phyloP scores from a whole-genome alignment of 2,329 filamentous ascomycete genomes.

The Celoporthe dispersa region DNA sequence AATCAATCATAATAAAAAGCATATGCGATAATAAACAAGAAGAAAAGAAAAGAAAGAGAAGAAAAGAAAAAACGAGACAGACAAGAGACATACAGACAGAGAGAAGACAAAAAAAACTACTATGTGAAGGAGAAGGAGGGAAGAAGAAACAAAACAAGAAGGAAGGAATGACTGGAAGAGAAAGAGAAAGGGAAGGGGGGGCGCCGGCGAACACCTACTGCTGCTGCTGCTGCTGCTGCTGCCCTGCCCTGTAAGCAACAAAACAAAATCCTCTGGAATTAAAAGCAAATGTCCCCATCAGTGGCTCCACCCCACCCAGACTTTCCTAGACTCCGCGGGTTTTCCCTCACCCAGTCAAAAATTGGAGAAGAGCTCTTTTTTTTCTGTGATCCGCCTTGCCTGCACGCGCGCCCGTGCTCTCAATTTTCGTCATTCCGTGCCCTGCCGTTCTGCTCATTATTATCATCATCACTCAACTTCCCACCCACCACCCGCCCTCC shows the following conservation, averaged over 20 bases:
- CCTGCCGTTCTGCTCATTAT: not conserved
- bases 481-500: not conserved
- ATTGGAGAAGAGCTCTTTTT: constrained; percentile 6
- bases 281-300: constrained; percentile 14
- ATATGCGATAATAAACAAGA: not conserved
- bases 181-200: not conserved
- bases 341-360: constrained; percentile 5
- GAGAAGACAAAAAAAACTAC: not conserved
- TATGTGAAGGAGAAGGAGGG: not conserved
- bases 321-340: not conserved
- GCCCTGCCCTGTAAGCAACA: not conserved
- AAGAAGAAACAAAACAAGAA: not conserved
- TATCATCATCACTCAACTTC: not conserved
- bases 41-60: not conserved
- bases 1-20: not conserved
- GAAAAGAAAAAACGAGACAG: not conserved
- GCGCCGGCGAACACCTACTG: not conserved
- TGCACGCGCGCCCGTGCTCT: constrained; percentile 16
- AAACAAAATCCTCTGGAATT: not conserved
- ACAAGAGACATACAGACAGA: not conserved
- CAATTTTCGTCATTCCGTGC: constrained; percentile 18
- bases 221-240: too few species aligned
- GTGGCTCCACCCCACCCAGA: not conserved
- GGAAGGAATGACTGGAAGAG: not conserved
- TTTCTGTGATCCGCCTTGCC: constrained; percentile 19